Evolutionary conservation across 257 asterid species (phyloP).

Genomic region (Striga asiatica): DNA sequence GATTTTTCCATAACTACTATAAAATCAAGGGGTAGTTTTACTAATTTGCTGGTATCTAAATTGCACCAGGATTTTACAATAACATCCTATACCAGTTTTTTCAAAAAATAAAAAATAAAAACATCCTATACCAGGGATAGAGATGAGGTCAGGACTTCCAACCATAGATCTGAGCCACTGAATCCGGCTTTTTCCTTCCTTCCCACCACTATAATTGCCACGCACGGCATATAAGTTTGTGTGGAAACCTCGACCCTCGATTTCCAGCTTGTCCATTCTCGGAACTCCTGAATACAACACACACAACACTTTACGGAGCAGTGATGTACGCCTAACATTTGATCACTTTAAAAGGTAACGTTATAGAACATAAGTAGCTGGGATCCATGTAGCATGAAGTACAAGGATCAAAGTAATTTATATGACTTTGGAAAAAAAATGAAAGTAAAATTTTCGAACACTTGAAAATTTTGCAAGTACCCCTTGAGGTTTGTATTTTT

Average conservation of each 20-base stretch:
- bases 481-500: background rate
- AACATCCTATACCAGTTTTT: background rate
- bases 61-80: no score
- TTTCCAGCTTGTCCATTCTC: slow-evolving; percentile 79
- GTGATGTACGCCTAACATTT: background rate
- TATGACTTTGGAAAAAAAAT: no score
- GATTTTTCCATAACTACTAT: no score
- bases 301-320: background rate
- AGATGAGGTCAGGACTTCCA: slow-evolving; percentile 98
- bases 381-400: no score
- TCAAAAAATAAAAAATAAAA: background rate
- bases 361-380: no score
- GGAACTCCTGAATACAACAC: slow-evolving; percentile 61
- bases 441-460: no score
- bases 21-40: no score
- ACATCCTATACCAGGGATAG: slow-evolving; percentile 61
- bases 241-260: slow-evolving; percentile 98
- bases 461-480: background rate
- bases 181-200: slow-evolving; percentile 89
- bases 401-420: no score
- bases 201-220: slow-evolving; percentile 87
- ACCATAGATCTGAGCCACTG: slow-evolving; percentile 99
- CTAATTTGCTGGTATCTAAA: no score
- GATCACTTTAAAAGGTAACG: background rate
- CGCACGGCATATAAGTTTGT: slow-evolving; percentile 85